phyloP scores from a whole-genome alignment of 1,284 basidiomycete species.

The Trichosporon asahii region DNA sequence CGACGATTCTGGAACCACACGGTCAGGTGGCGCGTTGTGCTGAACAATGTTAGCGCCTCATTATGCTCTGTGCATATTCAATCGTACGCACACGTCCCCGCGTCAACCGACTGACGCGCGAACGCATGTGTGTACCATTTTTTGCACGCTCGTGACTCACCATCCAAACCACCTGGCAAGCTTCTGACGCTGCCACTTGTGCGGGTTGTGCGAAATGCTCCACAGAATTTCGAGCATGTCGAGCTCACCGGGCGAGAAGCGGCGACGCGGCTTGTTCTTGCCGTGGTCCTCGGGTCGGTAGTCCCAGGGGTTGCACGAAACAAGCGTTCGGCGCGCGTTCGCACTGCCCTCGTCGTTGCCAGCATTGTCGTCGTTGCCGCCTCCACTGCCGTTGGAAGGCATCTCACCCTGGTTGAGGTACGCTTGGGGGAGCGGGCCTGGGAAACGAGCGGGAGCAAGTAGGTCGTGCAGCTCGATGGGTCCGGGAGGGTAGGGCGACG shows the following conservation, averaged over 20 bases:
- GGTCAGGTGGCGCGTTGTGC: constrained; percentile 27
- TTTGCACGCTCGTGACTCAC: constrained; percentile 13
- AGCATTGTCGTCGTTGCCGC: constrained; percentile 12
- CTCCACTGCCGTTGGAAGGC: constrained; percentile 13
- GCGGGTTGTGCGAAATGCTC: constrained; percentile 29
- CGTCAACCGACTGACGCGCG: not conserved
- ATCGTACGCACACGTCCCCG: not conserved
- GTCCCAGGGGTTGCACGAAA: constrained; percentile 29
- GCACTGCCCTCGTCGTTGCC: constrained; percentile 15
- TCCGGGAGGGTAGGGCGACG: constrained; percentile 22
- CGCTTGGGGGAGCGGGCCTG: constrained; percentile 23
- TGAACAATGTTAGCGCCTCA: constrained; percentile 9
- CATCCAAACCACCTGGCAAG: constrained; percentile 31
- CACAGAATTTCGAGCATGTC: constrained; percentile 30
- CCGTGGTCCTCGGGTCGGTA: constrained; percentile 27
- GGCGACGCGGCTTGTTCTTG: constrained; percentile 28
- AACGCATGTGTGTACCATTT: not conserved
- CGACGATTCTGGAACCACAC: constrained; percentile 32
- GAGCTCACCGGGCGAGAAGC: constrained; percentile 28
- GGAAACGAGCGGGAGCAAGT: constrained; percentile 23
- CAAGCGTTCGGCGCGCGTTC: constrained; percentile 19
- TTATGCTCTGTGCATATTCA: not conserved
- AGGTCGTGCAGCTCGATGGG: constrained; percentile 26
- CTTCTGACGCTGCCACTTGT: constrained; percentile 32
- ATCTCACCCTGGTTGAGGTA: constrained; percentile 27